Evolutionary conservation across 1,284 basidiomycete genomes (phyloP), one percentile per base, ranked within the genome.

Genomic region (Moniliella sp.): DNA sequence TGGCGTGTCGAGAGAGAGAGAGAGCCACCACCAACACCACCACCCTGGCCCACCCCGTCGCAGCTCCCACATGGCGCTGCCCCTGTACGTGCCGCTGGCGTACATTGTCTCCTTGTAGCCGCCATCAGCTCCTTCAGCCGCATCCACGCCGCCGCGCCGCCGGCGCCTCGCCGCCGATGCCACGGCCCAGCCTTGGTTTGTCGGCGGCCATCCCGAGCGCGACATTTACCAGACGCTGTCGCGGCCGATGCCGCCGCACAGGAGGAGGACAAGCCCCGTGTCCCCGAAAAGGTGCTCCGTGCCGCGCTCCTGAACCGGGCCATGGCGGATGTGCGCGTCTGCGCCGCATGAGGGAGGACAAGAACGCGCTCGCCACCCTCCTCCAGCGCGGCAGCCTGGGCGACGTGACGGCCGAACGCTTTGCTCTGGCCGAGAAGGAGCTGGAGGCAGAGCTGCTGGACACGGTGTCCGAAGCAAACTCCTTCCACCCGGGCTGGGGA

Each of bases 391-490:
- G 91, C 12, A 78, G 79, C 15, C 72, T 97, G 32, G 84, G 86
- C 3, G 91, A 99, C 48, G 84, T 93, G 48, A 69, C 91, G n/a
- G 84, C 81, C 78, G 77, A 78, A 45, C 75, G 79, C 46, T 69
- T 94, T 32, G 69, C 79, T 15, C 73, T 74, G 10, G 86, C 88
- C 3, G 91, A 99, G 62, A 91, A 91, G 64, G 91, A 97, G 62
- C 67, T 94, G 35, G 86, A 97, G 62, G 77, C 76, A 1, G 91
- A 99, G 63, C 78, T 97, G 36, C 68, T 88, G 49, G 88, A 97
- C 58, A 86, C 97, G 31, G 78, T 83, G 18, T 71, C 72, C 8
- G 91, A 97, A 62, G 91, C 91, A 7, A 93, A 94, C 61, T 76
- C 79, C 2, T 97, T 88, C 58, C 74, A 80, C 23, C 75, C 78